These are phyloP conservation scores for Paulownia fortunei DNA, from an alignment of 257 asterid species.

Conservation along the genomic window DNA sequence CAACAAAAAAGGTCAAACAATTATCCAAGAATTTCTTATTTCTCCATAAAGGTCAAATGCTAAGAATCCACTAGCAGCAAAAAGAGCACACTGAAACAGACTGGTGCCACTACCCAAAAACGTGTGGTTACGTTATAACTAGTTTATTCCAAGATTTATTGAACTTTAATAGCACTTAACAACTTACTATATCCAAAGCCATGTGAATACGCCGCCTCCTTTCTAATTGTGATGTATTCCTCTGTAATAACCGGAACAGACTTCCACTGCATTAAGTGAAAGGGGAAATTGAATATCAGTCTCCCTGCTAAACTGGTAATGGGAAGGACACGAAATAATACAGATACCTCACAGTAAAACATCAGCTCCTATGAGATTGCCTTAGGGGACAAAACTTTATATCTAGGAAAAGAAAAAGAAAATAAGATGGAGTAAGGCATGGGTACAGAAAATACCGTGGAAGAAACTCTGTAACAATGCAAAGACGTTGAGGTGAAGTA, in stretches of 20 bases:
- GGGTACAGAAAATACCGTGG: constrained; percentile 72
- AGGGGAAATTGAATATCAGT: constrained; percentile 19
- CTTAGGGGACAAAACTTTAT: constrained; percentile 11
- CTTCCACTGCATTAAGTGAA: constrained; percentile 75
- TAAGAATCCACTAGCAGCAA: constrained; percentile 15
- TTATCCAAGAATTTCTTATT: neutral
- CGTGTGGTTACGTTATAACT: neutral
- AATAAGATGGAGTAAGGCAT: neutral
- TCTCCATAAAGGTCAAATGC: neutral
- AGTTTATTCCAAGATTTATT: constrained; percentile 15
- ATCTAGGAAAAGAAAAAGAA: neutral
- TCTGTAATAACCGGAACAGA: constrained; percentile 83
- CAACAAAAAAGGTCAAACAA: neutral
- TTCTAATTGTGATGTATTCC: constrained; percentile 73
- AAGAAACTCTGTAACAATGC: constrained; percentile 98
- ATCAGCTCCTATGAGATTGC: neutral
- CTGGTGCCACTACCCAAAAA: neutral
- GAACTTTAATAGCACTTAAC: constrained; percentile 34
- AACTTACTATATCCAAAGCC: constrained; percentile 91
- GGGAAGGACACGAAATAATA: neutral
- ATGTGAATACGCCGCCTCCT: constrained; percentile 86
- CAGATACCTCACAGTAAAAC: neutral
- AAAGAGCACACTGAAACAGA: neutral
- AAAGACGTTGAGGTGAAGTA: constrained; percentile 88
- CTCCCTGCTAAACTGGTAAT: neutral